Conservation (phyloP, 139 green algal species). For the Micractinium sp. region DNA sequence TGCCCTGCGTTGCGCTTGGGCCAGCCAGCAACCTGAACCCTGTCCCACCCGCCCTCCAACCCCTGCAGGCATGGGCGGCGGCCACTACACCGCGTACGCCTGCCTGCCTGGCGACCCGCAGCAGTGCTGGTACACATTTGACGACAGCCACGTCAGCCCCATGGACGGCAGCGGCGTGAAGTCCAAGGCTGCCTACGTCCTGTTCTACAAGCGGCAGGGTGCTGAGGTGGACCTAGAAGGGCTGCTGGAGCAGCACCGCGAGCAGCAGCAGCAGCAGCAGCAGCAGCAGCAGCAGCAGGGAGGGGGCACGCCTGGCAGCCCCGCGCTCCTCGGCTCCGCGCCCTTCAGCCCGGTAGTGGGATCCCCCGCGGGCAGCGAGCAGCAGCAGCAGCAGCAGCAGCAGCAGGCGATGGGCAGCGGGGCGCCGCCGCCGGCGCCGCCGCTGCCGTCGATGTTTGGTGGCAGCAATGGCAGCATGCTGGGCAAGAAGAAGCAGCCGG, state of each 20-base stretch:
- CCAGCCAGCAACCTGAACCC: too few relatives aligned
- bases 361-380: neutral
- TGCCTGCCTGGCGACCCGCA: slow-evolving; percentile 54
- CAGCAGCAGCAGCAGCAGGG: neutral
- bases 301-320: neutral
- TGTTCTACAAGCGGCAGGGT: slow-evolving; percentile 88
- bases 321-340: neutral
- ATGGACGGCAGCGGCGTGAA: slow-evolving; percentile 42
- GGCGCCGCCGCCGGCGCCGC: neutral
- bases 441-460: too few relatives aligned
- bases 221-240: neutral
- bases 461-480: neutral
- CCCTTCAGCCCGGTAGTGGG: neutral
- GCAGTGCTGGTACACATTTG: neutral
- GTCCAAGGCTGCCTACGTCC: slow-evolving; percentile 86
- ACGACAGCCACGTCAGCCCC: slow-evolving; percentile 53
- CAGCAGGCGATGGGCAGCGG: neutral
- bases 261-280: slow-evolving; percentile 1
- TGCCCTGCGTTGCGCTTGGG: neutral
- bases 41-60: neutral
- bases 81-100: slow-evolving; percentile 95
- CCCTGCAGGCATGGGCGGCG: slow-evolving; percentile 76
- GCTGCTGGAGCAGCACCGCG: neutral
- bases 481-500: slow-evolving; percentile 19
- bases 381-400: slow-evolving; percentile 3